phyloP scores from a whole-genome alignment of 352 stramenopile genomes.

The Pythium sukuiense region DNA sequence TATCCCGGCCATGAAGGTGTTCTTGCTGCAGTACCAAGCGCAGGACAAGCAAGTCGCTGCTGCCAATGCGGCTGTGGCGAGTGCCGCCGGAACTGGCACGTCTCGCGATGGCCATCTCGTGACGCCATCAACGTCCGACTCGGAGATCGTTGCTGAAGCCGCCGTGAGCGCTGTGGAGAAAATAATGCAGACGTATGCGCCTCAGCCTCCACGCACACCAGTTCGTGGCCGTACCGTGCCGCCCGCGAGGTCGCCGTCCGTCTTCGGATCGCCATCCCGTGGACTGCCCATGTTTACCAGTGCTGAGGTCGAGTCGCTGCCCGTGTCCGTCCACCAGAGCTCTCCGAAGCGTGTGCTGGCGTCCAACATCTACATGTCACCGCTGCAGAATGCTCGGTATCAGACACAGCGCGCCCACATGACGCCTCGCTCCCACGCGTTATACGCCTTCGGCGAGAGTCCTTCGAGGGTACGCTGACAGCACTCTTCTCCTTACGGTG shows the following conservation, averaged over 20 bases:
- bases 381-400: conserved; percentile 72
- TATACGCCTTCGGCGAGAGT: conserved; percentile 89
- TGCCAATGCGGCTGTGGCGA: conserved; percentile 59
- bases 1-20: conserved; percentile 82
- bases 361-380: conserved; percentile 88
- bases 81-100: conserved; percentile 27
- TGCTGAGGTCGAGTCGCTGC: conserved; percentile 75
- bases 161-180: conserved; percentile 71
- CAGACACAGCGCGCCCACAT: conserved; percentile 65
- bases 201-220: conserved; percentile 36
- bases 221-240: conserved; percentile 28
- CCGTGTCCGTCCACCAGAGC: conserved; percentile 70
- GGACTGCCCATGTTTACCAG: conserved; percentile 57
- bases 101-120: conserved; percentile 39
- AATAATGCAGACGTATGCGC: conserved; percentile 45
- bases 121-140: conserved; percentile 61
- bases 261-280: conserved; percentile 44
- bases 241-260: conserved; percentile 32
- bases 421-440: conserved; percentile 73
- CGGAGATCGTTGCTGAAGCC: conserved; percentile 77
- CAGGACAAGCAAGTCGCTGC: conserved; percentile 83
- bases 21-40: conserved; percentile 83
- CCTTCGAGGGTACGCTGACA: conserved; percentile 59
- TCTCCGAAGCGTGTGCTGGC: conserved; percentile 78
- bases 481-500: neutral